Evolutionary conservation across 2,329 filamentous ascomycete genomes (phyloP).

Genomic region (Hypoxylon sp.): DNA sequence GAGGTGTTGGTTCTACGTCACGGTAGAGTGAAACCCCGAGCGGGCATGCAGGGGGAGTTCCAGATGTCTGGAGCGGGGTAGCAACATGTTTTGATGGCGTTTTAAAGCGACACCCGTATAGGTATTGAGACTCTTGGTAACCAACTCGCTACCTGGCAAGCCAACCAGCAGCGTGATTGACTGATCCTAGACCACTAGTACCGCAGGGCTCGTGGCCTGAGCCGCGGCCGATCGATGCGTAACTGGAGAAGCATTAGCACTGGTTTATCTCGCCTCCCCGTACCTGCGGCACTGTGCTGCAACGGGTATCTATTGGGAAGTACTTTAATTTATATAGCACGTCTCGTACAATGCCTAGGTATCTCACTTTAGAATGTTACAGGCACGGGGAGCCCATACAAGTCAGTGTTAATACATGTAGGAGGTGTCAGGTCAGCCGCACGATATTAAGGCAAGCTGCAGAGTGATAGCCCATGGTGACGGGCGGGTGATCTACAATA

Average conservation of each 20-base stretch:
- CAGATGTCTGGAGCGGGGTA: slow-evolving; percentile 25
- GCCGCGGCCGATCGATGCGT: slow-evolving; percentile 6
- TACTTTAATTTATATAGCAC: background rate
- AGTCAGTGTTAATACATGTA: background rate
- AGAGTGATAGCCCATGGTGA: background rate
- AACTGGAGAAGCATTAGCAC: background rate
- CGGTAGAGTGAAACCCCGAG: slow-evolving; percentile 10
- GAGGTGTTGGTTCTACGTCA: background rate
- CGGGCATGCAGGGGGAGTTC: slow-evolving; percentile 39
- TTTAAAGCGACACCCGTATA: slow-evolving; percentile 31
- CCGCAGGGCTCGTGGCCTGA: slow-evolving; percentile 7
- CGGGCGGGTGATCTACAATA: slow-evolving; percentile 9
- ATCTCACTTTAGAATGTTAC: background rate
- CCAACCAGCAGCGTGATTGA: slow-evolving; percentile 21
- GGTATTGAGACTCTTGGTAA: slow-evolving; percentile 5
- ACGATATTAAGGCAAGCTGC: slow-evolving; percentile 36
- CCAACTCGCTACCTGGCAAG: slow-evolving; percentile 4
- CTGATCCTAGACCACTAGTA: background rate
- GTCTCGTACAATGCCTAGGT: background rate
- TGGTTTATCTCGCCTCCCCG: background rate
- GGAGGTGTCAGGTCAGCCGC: slow-evolving; percentile 27
- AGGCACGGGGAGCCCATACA: background rate
- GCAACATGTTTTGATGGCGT: slow-evolving; percentile 43
- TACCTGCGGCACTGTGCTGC: background rate
- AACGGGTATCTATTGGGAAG: background rate